Base-by-base conservation (phyloP, 441 rosid species). In the Jatropha podagrica region DNA sequence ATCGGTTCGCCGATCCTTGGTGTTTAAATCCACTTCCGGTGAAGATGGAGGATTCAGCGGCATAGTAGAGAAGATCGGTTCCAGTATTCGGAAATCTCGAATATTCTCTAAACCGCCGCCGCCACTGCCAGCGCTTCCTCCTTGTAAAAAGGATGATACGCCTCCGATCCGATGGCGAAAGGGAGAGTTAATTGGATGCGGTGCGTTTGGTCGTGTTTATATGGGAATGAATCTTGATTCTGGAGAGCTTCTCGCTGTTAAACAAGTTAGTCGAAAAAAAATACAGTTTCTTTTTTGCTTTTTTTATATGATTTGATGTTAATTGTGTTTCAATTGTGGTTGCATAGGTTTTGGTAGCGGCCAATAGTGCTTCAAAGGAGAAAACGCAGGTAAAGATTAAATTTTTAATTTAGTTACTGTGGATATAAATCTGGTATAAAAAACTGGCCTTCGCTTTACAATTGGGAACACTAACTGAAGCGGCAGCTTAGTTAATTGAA, bases 151-250 rank as follows among this genome's bases (percentile, higher is more conserved):
- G 54, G 90, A 83, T 7, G 92, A 89, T 9, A 79, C 91, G 59
- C 84, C 89, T 68, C 78, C 91, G 80, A 89, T 96, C 86, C 89
- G 98, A 74, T 96, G 98, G 97, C 80, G 95, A 80, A 94, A 90
- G 67, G 98, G 99, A 68, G 98, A 96, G 86, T 83, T 96, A 88
- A 93, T 96, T 60, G 99, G 98, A 11, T 85, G 87, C 42, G 99
- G 99, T 40, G 98, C 98, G 65, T 96, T 96, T 75, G 99, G 99
- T 15, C 84, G 96, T 74, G 98, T 96, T 69, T 92, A 94, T 79
- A 96, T 96, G 98, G 99, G 99, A 13, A 96, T 96, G 99, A 96
- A 96, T 85, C 98, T 96, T 20, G 98, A 96, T 81, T 92, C 99
- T 66, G 98, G 99, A 74, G 98, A 96, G 87, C 95, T 96, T 74